Base-by-base conservation (phyloP, 1,284 basidiomycete species). In the Mycosarcoma mackinlayi region DNA sequence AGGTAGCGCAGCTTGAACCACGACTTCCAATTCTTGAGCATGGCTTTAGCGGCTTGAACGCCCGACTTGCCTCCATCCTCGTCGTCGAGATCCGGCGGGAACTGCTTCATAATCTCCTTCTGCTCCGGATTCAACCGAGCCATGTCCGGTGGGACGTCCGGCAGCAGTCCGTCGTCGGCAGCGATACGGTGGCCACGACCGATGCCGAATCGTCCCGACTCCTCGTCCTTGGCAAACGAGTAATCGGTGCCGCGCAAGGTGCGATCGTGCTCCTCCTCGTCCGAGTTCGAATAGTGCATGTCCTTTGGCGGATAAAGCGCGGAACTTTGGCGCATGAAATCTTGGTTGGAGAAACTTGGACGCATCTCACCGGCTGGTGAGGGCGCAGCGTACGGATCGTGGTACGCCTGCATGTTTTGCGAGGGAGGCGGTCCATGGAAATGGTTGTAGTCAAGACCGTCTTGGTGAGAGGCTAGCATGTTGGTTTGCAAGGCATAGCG, bases 1-100 rank as follows among this genome's bases (percentile, higher is more conserved):
- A 67, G 38, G 33, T 79, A 79, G 18, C 50, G 59, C 35, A 73
- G 64, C 30, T 63, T 55, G 55, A 80, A 63, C 47, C 52, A 78
- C 6, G 34, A 33, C 28, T 64, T 60, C 76, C 76, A 80, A 28
- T 73, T 47, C 30, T 68, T 69, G 6, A 67, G 8, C 45, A 73
- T 23, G 8, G 62, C 50, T 27, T 47, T 58, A 16, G 61, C 50
- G 0, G 59, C 59, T 40, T 69, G 61, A 6, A 68, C 0, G 24
- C 75, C 63, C 10, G 42, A 55, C 25, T 69, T 72, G 18, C 65
- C 65, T 2, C 71, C 66, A 9, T 49, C 50, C 10, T 63, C 67
- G n/a, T 75, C 65, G 46, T 80, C 79, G 18, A 80, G 65, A 24
- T 79, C 79, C 21, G 68, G 52, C 4, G 79, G 77, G 47, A 79